Evolutionary conservation across 129 eudicot species (phyloP), one percentile per base, ranked within the genome.

Genomic region (Logfia minima): DNA sequence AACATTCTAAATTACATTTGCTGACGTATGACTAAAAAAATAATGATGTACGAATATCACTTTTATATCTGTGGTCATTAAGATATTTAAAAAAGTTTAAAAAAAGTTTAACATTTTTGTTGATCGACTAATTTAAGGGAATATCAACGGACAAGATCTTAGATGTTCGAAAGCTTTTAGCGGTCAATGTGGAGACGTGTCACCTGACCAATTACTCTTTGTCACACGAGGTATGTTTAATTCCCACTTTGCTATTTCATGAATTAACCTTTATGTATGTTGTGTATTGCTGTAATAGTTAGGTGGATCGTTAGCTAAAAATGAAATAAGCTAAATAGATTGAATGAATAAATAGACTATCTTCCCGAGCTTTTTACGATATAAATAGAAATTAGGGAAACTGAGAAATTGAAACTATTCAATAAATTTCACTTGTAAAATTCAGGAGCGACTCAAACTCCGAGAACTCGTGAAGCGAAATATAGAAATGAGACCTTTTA

Each of bases 61-160:
- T 24, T 1, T 24, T 24, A 0, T 26, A 26, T 26, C 2, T 26
- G 2, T 26, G 62, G 35, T 70, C 74, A 70, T 18, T 58, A 22
- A 34, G 31, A 35, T 2, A 4, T 1, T n/a, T n/a, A 0, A 28
- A 17, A 14, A 31, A 17, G 23, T 58, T 29, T 79, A n/a, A 0
- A 28, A 17, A 14, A 31, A 17, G 23, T 58, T 29, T 79, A n/a
- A 52, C 58, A 0, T 21, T 48, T 32, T 34, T 71, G 1, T 2
- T 55, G 70, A 39, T 26, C 65, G 48, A 70, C 5, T 48, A 59
- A 26, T 26, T 26, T 26, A 60, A 93, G 98, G 98, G 98, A 77
- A 93, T 93, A 76, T 93, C 98, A 8, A 93, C 98, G 72, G 98
- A 93, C 84, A 90, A 72, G 86, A 93, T 93, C 39, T 80, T 93